Evolutionary conservation across 345 rosid genomes (phyloP), one percentile per base, ranked within the genome.

Genomic region (Corchorus olitorius): DNA sequence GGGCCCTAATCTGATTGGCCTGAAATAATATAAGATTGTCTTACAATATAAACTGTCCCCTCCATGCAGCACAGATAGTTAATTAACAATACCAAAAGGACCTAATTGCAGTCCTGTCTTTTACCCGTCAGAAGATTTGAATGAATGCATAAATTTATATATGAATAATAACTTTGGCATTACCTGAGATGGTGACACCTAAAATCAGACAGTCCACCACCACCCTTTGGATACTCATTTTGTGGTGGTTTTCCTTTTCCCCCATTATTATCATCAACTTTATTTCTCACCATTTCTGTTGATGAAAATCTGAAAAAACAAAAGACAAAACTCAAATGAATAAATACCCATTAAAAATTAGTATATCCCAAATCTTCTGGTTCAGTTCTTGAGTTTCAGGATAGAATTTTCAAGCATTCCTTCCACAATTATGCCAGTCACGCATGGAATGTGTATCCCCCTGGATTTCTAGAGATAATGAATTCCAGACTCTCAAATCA

Each of bases 211-310:
- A 52, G 77, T 77, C 79, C 81, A 70, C 4, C 66, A 72, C 43
- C 43, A 73, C 79, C 83, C 83, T 78, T 84, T 56, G 86, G 87
- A 86, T 86, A 4, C 83, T 75, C 77, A 54, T 76, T 52, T 2
- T 71, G 79, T 74, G 84, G 82, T 64, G 66, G 43, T 39, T 39
- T 39, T 5, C 41, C 41, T 39, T 39, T 39, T 4, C 50, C 17
- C 16, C 60, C 39, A 7, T 11, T 4, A 62, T 43, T 6, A 20
- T 58, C 55, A 17, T 65, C 77, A 35, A n/a, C 72, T 65, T 15
- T 34, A 22, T 8, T 55, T 27, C 55, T 19, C 27, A 27, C 20
- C 33, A 3, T n/a, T 56, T 19, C 61, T 4, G 61, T n/a, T n/a
- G 8, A 8, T 52, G 55, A 52, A 10, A 43, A 14, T 34, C 73